A percentile compares a stretch with the other conserved stretches of the same genome.
These are phyloP conservation scores for Flaveria sonorensis DNA, from an alignment of 129 eudicot genomes.

Conservation along the genomic window DNA sequence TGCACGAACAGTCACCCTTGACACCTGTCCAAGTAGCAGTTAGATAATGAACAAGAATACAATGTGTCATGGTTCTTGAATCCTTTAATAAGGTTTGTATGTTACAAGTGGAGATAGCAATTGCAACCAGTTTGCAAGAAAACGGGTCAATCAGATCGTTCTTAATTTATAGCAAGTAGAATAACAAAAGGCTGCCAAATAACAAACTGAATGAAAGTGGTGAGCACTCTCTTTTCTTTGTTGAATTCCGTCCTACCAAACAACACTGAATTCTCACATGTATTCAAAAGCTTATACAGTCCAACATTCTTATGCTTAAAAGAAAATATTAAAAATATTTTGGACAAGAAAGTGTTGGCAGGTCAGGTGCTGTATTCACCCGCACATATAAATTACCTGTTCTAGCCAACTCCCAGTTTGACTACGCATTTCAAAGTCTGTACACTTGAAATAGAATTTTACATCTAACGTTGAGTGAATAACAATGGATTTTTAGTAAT, in stretches of 20 bases:
- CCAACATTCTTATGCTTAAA: not conserved
- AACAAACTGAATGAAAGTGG: not conserved
- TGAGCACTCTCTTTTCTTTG: too few relatives aligned
- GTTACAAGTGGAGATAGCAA: not conserved
- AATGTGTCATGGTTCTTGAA: not conserved
- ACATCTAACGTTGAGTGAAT: too few relatives aligned
- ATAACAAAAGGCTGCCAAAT: not conserved
- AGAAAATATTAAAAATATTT: too few relatives aligned
- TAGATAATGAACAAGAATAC: not conserved
- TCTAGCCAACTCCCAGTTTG: too few relatives aligned
- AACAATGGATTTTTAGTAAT: too few relatives aligned
- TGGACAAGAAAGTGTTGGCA: too few relatives aligned
- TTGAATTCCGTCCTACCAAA: too few relatives aligned
- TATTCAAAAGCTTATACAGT: not conserved
- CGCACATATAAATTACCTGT: too few relatives aligned
- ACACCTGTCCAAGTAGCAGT: conserved; percentile 51
- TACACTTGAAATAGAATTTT: too few relatives aligned
- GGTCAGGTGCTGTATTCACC: too few relatives aligned
- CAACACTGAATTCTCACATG: not conserved
- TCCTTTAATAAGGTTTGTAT: not conserved
- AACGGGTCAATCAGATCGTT: not conserved
- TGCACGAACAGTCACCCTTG: conserved; percentile 87
- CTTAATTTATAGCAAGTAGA: not conserved
- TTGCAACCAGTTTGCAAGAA: not conserved
- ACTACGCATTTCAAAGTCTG: too few relatives aligned